Evolutionary conservation across 805 yeast genomes (phyloP), one percentile per base, ranked within the genome.

Genomic region (Starmerella asiatica): DNA sequence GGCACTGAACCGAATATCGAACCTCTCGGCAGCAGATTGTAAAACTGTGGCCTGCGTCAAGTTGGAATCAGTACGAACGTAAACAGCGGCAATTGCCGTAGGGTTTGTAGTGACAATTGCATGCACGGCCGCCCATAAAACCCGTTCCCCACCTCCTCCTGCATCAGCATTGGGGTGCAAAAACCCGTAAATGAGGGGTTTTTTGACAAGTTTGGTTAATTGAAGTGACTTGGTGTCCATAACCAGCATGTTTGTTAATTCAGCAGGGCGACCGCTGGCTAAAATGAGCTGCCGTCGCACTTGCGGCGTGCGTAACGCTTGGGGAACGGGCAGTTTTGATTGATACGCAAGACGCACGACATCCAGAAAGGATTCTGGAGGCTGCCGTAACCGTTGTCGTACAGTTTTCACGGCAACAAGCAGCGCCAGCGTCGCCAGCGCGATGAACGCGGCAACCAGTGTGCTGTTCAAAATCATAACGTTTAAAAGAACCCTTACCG

Each of bases 71-170:
- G 51, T 53, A 17, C 82, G 82, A 14, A 86, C 76, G 56, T 91
- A 91, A 7, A 91, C 64, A 1, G 73, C 76, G 2, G 70, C 80
- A 6, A 81, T 61, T 50, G 75, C 73, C 21, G 59, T 53, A 5
- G 61, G 60, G 24, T 38, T 42, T 18, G 64, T 59, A 8, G 57
- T 48, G 43, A 86, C 62, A 0, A 94, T 80, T 24, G 77, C 68
- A 49, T 72, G 69, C 5, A 88, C 82, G 0, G 95, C 94, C 40
- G 82, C 85, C 98, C 98, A 91, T 30, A 91, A 64, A 0, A 91
- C 98, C 41, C 88, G 73, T 56, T 91, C 99, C 19, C 99, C 99
- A 23, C 99, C 99, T 16, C 99, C 99, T 34, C 93, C 94, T 29
- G 94, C 93, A 56, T 81, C 82, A 47, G 95, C 85, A 52, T 78